phyloP scores from a whole-genome alignment of 441 rosid species.

The Eugenia klotzschiana region DNA sequence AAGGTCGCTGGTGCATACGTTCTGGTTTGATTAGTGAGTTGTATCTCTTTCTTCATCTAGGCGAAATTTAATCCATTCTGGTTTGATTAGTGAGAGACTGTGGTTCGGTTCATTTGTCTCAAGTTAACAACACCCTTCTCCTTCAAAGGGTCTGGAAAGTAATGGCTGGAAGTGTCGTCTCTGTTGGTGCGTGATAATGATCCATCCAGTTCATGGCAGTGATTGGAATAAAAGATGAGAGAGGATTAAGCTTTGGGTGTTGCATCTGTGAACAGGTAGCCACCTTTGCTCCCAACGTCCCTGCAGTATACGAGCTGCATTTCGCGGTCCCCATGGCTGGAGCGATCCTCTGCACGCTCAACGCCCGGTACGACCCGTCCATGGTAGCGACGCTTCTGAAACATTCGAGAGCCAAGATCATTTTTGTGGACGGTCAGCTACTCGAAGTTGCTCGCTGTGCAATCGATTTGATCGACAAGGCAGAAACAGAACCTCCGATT shows the following conservation, averaged over 20 bases:
- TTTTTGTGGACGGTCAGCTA: conserved; percentile 42
- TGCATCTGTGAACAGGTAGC: conserved; percentile 39
- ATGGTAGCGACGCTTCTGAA: conserved; percentile 29
- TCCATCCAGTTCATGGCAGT: background rate
- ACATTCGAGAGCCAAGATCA: conserved; percentile 37
- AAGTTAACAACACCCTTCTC: background rate
- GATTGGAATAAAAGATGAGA: background rate
- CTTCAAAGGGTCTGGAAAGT: background rate
- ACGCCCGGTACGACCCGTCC: conserved; percentile 34
- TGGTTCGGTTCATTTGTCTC: background rate
- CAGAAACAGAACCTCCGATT: conserved; percentile 14
- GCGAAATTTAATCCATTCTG: background rate
- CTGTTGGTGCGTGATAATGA: background rate
- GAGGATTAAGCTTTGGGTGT: background rate
- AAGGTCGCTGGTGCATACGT: background rate
- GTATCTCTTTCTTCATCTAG: background rate
- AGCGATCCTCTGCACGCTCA: conserved; percentile 51
- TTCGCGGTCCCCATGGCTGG: conserved; percentile 80
- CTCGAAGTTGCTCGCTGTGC: conserved; percentile 33
- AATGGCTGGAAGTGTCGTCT: background rate
- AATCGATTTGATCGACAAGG: conserved; percentile 26
- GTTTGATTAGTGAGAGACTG: background rate
- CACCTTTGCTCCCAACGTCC: conserved; percentile 48
- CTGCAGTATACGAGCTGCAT: conserved; percentile 65
- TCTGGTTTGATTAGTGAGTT: background rate